Percentiles rank a stretch among this genome's conserved stretches.
These are phyloP conservation scores for Diaporthe citrichinensis DNA, from an alignment of 2,329 filamentous ascomycete species.

Conservation along the genomic window DNA sequence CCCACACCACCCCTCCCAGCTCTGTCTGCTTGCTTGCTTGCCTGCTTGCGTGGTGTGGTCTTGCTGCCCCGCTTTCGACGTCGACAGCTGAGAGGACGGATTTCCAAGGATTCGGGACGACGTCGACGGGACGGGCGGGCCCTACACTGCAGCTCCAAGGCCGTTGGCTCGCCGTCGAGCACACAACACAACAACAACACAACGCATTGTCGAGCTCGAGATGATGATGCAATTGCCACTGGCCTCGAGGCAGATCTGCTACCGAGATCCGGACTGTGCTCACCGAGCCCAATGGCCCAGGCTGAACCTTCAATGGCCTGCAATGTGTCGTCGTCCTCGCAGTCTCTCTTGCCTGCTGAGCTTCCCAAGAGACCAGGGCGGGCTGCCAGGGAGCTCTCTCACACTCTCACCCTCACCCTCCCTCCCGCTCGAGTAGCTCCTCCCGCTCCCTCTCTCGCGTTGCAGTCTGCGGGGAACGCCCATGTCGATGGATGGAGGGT, in stretches of 20 bases:
- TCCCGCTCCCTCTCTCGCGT: slow-evolving; percentile 28
- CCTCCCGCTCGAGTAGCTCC: slow-evolving; percentile 13
- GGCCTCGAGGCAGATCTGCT: slow-evolving; percentile 1
- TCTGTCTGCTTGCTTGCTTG: slow-evolving; percentile 2
- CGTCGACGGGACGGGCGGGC: background rate
- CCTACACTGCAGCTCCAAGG: background rate
- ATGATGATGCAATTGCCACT: background rate
- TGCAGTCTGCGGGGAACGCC: slow-evolving; percentile 40
- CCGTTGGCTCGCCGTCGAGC: slow-evolving; percentile 1
- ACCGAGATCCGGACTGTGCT: background rate
- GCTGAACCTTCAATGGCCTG: slow-evolving; percentile 21
- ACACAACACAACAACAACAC: background rate
- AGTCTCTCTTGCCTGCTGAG: background rate
- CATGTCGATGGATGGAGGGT: slow-evolving; percentile 36
- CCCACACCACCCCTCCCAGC: slow-evolving; percentile 11
- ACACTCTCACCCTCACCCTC: slow-evolving; percentile 12
- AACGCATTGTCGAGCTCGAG: background rate
- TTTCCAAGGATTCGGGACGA: slow-evolving; percentile 28
- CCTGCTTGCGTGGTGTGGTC: slow-evolving; percentile 27
- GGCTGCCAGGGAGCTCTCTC: slow-evolving; percentile 11
- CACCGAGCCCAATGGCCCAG: slow-evolving; percentile 25
- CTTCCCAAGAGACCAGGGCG: background rate
- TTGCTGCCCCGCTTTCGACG: slow-evolving; percentile 34
- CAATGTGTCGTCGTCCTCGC: background rate
- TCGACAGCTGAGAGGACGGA: slow-evolving; percentile 24